Conservation (phyloP, 2,329 filamentous ascomycete genomes). For the Coniochaeta pulveracea region DNA sequence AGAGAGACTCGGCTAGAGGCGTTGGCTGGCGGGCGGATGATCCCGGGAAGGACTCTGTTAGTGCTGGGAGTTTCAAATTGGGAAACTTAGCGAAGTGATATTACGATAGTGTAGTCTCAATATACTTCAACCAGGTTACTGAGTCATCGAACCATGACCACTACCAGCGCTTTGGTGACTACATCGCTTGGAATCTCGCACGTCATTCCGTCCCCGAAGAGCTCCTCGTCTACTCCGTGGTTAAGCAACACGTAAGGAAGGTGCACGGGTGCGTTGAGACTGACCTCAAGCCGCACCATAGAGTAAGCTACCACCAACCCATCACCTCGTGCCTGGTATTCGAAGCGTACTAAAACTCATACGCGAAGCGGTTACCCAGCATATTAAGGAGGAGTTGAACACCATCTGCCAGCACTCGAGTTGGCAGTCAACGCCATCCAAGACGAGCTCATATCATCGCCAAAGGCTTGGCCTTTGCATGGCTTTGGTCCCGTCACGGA, state of each 20-base stretch:
- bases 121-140: conserved; percentile 31
- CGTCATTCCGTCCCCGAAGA: conserved; percentile 40
- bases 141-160: conserved; percentile 27
- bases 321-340: background rate
- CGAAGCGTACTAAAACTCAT: background rate
- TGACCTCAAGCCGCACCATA: conserved; percentile 6
- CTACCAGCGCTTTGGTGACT: conserved; percentile 32
- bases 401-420: conserved; percentile 6
- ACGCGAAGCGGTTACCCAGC: conserved; percentile 6
- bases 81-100: background rate
- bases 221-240: conserved; percentile 13
- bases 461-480: conserved; percentile 5
- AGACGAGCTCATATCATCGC: conserved; percentile 5
- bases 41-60: conserved; percentile 6
- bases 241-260: conserved; percentile 6
- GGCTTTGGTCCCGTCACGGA: conserved; percentile 5
- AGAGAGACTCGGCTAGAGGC: conserved; percentile 7
- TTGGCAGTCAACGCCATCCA: background rate
- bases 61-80: conserved; percentile 6
- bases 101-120: no score
- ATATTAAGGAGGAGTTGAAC: conserved; percentile 5
- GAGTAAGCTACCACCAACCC: conserved; percentile 4
- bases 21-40: conserved; percentile 9
- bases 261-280: conserved; percentile 5
- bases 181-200: conserved; percentile 40